Percentiles rank a stretch among this genome's conserved stretches.
Evolutionary conservation across 768 basidiomycete genomes (phyloP).

Genomic region (Lentinula lateritia): DNA sequence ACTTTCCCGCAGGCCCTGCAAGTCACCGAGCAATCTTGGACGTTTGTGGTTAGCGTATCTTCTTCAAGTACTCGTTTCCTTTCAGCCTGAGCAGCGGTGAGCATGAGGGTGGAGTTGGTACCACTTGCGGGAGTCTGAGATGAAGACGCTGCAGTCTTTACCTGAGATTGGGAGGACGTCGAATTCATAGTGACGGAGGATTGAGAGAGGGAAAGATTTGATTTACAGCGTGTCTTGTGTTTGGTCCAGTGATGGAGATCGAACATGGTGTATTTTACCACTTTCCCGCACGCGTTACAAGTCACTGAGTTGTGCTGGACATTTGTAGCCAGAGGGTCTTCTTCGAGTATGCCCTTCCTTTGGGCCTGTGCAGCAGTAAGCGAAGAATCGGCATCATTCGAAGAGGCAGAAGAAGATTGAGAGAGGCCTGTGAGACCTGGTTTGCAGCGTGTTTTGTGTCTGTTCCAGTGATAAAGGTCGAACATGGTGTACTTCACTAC

Average conservation of each 20-base stretch:
- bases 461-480: not conserved
- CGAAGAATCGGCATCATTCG: not conserved
- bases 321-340: not conserved
- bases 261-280: not conserved
- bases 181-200: not conserved
- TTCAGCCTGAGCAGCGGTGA: not conserved
- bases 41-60: not conserved
- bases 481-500: not conserved
- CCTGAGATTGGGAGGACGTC: too few relatives aligned
- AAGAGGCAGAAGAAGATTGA: not conserved
- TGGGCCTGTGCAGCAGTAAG: not conserved
- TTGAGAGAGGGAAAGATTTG: not conserved
- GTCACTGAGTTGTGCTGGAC: not conserved
- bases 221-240: not conserved
- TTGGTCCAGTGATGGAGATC: not conserved
- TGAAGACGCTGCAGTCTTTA: too few relatives aligned
- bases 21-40: not conserved
- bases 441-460: constrained; percentile 1
- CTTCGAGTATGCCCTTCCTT: not conserved
- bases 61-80: not conserved
- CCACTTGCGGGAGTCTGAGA: not conserved
- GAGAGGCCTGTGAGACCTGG: too few relatives aligned
- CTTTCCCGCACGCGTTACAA: not conserved
- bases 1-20: not conserved
- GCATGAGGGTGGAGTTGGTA: not conserved